Evolutionary conservation across 2,329 filamentous ascomycete species (phyloP).

Genomic region (Colletotrichum tabaci): DNA sequence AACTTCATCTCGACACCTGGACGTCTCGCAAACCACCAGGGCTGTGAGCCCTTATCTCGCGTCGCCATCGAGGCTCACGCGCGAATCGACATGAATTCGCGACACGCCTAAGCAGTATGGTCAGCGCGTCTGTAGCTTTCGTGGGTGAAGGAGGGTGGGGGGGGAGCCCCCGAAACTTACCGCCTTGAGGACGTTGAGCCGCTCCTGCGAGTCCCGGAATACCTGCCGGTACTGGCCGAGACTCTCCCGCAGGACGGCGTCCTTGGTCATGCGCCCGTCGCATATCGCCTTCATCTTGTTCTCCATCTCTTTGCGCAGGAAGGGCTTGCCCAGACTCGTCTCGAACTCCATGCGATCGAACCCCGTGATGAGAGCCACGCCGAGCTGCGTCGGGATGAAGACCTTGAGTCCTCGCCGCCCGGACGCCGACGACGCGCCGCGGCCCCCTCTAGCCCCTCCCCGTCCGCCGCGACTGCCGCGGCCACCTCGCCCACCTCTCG

Average conservation of each 20-base stretch:
- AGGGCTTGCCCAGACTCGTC: slow-evolving; percentile 93
- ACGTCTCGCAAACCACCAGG: slow-evolving; percentile 27
- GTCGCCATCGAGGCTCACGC: slow-evolving; percentile 16
- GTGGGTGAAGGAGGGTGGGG: slow-evolving; percentile 2
- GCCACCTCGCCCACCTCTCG: slow-evolving; percentile 59
- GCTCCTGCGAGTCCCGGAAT: slow-evolving; percentile 85
- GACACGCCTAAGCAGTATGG: slow-evolving; percentile 60
- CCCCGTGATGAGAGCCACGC: slow-evolving; percentile 91
- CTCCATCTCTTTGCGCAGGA: slow-evolving; percentile 98
- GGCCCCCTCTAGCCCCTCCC: slow-evolving; percentile 57
- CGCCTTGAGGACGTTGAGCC: slow-evolving; percentile 76
- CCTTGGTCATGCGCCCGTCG: slow-evolving; percentile 83
- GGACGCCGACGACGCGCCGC: slow-evolving; percentile 51
- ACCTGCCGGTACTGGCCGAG: slow-evolving; percentile 89
- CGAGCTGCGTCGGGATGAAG: slow-evolving; percentile 93
- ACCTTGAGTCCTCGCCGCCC: slow-evolving; percentile 76
- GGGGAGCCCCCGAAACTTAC: slow-evolving; percentile 60
- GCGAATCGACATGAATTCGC: slow-evolving; percentile 65
- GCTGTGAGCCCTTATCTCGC: slow-evolving; percentile 37
- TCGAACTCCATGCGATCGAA: slow-evolving; percentile 96
- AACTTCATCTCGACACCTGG: slow-evolving; percentile 32
- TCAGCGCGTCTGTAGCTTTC: slow-evolving; percentile 23
- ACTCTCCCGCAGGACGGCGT: slow-evolving; percentile 84
- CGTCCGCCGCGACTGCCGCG: slow-evolving; percentile 60
- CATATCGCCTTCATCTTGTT: slow-evolving; percentile 97